Base-by-base conservation (phyloP, 768 basidiomycete species). In the Tulasnella sp. region DNA sequence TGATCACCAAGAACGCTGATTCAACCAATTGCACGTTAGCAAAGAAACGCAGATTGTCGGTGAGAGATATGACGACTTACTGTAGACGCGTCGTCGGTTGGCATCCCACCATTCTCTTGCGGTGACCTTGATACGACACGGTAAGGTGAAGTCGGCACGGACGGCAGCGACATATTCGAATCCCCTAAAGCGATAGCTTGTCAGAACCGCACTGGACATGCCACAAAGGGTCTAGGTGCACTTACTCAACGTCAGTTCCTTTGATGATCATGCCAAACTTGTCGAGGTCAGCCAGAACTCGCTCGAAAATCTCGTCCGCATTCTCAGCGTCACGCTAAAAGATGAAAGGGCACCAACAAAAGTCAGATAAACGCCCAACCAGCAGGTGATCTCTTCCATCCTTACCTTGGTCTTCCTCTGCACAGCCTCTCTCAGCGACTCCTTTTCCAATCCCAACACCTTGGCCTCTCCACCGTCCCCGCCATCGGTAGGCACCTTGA, bases 91-190 rank as follows among this genome's bases (percentile, higher is more conserved):
- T 54, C 81, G 80, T 73, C 88, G 88, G 90, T 91, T 94, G 82
- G 89, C 85, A 72, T 83, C 83, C 92, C 93, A 94, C 12, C 86
- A 79, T 76, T 90, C 87, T 79, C 91, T 85, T 14, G 86, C 83
- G 82, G 89, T 90, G 75, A 96, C 89, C 67, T 86, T 89, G 49
- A 91, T 78, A 67, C 86, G 82, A 81, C 94, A 96, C 74, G 85
- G 84, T 86, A 89, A 88, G 75, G 87, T 88, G 81, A 94, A 86
- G 77, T 88, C 85, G 38, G 90, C 87, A 67, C 88, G 89, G 81
- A 87, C 88, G 81, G 93, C 91, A 34, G 93, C 92, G 70, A 94
- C 82, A 82, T 92, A 94, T 67, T 90, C 90, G 79, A 85, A 86
- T 3, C 91, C 90, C 77, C 93, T 94, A 78, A 0, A 15, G 52